These are phyloP conservation scores for Helotiales sp. DNA, from an alignment of 2,329 filamentous ascomycete species.

Conservation along the genomic window DNA sequence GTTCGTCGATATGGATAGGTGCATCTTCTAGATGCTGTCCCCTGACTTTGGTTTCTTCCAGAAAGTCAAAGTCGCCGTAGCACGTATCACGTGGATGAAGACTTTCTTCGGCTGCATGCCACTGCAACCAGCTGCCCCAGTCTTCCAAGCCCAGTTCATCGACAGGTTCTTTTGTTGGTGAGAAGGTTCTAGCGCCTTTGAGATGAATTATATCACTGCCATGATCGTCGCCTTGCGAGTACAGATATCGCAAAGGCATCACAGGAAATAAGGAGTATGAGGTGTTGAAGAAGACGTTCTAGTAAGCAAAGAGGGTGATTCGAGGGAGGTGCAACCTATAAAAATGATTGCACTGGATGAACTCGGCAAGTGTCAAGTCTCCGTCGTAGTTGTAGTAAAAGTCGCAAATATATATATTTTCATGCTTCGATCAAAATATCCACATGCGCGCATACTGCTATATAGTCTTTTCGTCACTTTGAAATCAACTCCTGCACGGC, in stretches of 20 bases:
- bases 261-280: neutral
- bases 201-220: slow-evolving; percentile 4
- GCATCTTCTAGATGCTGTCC: slow-evolving; percentile 8
- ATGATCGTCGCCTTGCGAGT: neutral
- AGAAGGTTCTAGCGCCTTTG: neutral
- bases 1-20: slow-evolving; percentile 13
- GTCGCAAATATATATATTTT: neutral
- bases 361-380: too few species aligned
- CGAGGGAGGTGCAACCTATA: too few species aligned
- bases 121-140: slow-evolving; percentile 18
- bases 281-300: neutral
- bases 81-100: slow-evolving; percentile 8
- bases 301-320: too few species aligned
- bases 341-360: too few species aligned
- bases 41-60: slow-evolving; percentile 2
- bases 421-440: neutral
- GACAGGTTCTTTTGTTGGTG: slow-evolving; percentile 13
- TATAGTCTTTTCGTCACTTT: too few species aligned
- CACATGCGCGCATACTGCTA: neutral
- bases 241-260: neutral
- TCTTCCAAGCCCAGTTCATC: slow-evolving; percentile 9
- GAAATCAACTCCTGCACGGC: too few species aligned
- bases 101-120: slow-evolving; percentile 10
- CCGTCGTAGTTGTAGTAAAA: neutral
- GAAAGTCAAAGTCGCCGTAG: slow-evolving; percentile 5